Evolutionary conservation across 2,329 filamentous ascomycete species (phyloP), one percentile per base, ranked within the genome.

Genomic region (Fusarium acutatum): DNA sequence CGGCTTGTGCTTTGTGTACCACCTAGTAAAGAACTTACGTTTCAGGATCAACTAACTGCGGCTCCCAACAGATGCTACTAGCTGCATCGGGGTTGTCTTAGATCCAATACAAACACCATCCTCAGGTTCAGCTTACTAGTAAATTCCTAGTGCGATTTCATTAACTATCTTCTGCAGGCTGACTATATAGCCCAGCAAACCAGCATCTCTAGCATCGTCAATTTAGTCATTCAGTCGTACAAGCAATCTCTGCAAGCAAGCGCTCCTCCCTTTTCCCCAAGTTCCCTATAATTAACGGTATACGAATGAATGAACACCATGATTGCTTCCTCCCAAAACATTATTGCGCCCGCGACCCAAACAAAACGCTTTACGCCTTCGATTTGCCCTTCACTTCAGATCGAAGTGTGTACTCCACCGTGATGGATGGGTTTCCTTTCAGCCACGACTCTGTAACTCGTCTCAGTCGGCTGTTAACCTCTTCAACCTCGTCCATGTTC

Each of bases 381-480:
- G 64, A 59, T 67, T 80, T 80, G 18, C 78, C 79, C 60, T 79
- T 80, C 12, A 61, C 78, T 60, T 53, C 68, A 43, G 76, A 72
- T 43, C 56, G 72, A 40, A 80, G 53, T 38, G 56, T 75, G 63
- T 79, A 80, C 64, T 79, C 75, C 28, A 81, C 73, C 38, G 73
- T 62, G n/a, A 64, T 37, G 1, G 38, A 59, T 46, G 58, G 60
- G 5, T 58, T 57, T 34, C 37, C 62, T 30, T 57, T 57, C 52
- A 76, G 47, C 79, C 79, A 80, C n/a, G 46, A 50, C 28, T 72
- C 60, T 38, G 79, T 72, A 34, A 53, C 54, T 38, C 64, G 38
- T 59, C 61, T 74, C 40, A 81, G 57, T 22, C 67, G 67, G n/a
- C 35, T 56, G 49, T 79, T 71, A 15, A 80, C 64, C 37, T 59